Base-by-base conservation (phyloP, 768 basidiomycete species). In the Panellus pusillus region DNA sequence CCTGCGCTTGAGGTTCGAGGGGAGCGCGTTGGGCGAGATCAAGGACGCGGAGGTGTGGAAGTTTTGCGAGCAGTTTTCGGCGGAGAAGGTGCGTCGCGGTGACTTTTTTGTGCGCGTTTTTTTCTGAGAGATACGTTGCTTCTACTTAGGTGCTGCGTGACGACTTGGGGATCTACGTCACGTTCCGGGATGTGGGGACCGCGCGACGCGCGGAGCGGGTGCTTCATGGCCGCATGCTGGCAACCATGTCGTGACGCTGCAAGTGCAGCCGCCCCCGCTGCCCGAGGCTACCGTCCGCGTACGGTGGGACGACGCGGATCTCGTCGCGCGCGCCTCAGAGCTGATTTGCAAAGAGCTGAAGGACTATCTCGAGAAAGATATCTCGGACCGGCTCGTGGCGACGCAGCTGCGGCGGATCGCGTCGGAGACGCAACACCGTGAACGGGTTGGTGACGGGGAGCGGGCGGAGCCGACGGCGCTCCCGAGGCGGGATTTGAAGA, bases 101-200 rank as follows among this genome's bases (percentile, higher is more conserved):
- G 54, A 29, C 44, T 51, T 61, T 31, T 44, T 44, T 50, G 31
- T 46, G 49, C 31, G 38, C 6, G 53, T 45, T 31, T 53, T 45
- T 50, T 44, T 38, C n/a, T n/a, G n/a, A n/a, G 31, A 52, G n/a
- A 35, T 54, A 31, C 44, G 35, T 50, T 29, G 49, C 48, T 27
- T 31, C 12, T 27, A 1, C n/a, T 31, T 52, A 91, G 89, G 77
- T 94, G 24, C 72, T 93, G 2, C 80, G 82, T 57, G 89, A 89
- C 66, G 78, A 80, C 46, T 70, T 72, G 2, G 88, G 85, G 9
- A 87, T 91, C 77, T 95, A 93, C 65, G 79, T 94, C 58, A 89
- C 92, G 4, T 98, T 97, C 66, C 64, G 72, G 17, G 80, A 82
- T 4, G 65, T 74, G 2, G 81, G 81, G 50, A 67, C 79, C 0